These are phyloP conservation scores for Pseudocercospora vitis DNA, from an alignment of 2,329 filamentous ascomycete genomes.

Conservation along the genomic window DNA sequence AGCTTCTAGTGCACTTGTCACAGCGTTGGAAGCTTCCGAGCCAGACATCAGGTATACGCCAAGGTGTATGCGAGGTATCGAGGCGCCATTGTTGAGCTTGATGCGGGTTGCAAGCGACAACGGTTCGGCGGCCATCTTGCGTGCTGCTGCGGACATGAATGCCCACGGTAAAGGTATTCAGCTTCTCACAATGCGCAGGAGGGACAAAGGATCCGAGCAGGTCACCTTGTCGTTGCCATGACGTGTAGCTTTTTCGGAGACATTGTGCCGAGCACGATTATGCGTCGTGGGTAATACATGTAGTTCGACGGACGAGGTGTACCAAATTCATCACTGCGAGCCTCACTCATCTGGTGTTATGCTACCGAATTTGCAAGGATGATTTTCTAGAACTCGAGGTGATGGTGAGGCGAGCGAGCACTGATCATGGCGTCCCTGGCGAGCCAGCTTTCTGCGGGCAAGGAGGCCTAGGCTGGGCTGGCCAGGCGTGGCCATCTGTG, in stretches of 20 bases:
- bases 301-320: no score
- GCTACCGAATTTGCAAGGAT: no score
- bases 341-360: no score
- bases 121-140: slow-evolving; percentile 27
- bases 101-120: slow-evolving; percentile 47
- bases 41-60: slow-evolving; percentile 72
- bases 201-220: no score
- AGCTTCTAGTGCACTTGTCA: slow-evolving; percentile 45
- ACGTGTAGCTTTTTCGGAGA: not conserved
- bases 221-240: slow-evolving; percentile 25
- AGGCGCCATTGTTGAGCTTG: slow-evolving; percentile 62
- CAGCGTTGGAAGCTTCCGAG: slow-evolving; percentile 58
- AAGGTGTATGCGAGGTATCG: slow-evolving; percentile 70
- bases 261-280: not conserved
- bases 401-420: not conserved
- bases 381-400: no score
- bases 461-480: no score
- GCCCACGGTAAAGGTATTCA: no score
- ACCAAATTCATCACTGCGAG: no score
- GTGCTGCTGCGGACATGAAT: slow-evolving; percentile 18
- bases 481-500: slow-evolving; percentile 1
- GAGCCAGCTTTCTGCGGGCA: slow-evolving; percentile 6
- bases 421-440: not conserved
- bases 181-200: no score
- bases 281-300: no score